Conservation (phyloP, 1,284 basidiomycete species). For the Inonotus obliquus region DNA sequence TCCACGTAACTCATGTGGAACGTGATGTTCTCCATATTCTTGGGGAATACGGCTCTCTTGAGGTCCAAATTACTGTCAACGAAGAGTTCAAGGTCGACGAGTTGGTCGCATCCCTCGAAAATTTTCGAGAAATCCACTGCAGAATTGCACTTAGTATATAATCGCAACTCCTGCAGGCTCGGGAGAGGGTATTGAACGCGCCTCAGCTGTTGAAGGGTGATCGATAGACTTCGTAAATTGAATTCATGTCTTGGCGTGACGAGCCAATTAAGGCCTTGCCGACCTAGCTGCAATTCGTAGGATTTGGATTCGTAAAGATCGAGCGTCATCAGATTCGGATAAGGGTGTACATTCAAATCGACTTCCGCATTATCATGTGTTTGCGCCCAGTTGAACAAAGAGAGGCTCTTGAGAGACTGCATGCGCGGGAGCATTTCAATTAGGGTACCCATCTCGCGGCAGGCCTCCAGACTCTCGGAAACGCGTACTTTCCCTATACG, state of each 20-base stretch:
- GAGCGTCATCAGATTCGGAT: not conserved
- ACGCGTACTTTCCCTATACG: not conserved
- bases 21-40: not conserved
- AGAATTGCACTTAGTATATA: not conserved
- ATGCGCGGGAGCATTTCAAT: not conserved
- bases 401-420: not conserved
- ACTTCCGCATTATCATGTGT: not conserved
- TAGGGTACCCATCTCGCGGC: not conserved
- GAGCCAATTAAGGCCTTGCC: not conserved
- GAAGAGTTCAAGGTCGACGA: not conserved
- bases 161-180: not conserved
- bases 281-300: not conserved
- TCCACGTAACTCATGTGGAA: not conserved
- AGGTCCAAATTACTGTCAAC: not conserved
- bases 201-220: not conserved
- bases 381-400: not conserved
- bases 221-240: not conserved
- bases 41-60: not conserved
- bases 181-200: not conserved
- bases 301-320: not conserved
- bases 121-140: not conserved
- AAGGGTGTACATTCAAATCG: not conserved
- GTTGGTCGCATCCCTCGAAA: not conserved
- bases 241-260: not conserved
- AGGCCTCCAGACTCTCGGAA: not conserved